phyloP scores from a whole-genome alignment of 2,329 filamentous ascomycete species.

The Aureobasidium sp. region DNA sequence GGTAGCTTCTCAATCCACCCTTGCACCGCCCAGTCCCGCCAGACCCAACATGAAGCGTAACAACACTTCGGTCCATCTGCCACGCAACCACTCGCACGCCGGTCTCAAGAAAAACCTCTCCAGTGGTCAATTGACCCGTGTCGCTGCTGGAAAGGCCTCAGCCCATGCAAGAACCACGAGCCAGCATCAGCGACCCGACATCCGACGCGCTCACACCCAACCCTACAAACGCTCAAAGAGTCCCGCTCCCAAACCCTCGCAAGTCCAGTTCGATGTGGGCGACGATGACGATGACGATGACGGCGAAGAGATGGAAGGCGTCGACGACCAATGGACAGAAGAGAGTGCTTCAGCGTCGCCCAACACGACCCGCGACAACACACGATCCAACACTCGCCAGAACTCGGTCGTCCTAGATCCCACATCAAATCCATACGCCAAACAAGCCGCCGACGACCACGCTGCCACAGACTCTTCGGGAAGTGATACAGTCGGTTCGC shows the following conservation, averaged over 20 bases:
- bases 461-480: not conserved
- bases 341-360: constrained; percentile 21
- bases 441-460: not conserved
- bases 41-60: constrained; percentile 36
- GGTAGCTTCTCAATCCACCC: constrained; percentile 3
- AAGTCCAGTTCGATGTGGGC: constrained; percentile 37
- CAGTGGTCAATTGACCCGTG: constrained; percentile 35
- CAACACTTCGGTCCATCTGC: constrained; percentile 34
- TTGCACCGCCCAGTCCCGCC: constrained; percentile 27
- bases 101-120: constrained; percentile 31
- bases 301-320: constrained; percentile 21
- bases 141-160: constrained; percentile 30
- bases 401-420: constrained; percentile 21
- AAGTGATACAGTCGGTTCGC: not conserved
- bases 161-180: constrained; percentile 21
- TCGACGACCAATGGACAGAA: constrained; percentile 22
- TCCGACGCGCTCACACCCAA: constrained; percentile 18
- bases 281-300: constrained; percentile 23
- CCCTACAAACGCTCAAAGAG: constrained; percentile 21
- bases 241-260: constrained; percentile 30
- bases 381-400: constrained; percentile 20
- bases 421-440: constrained; percentile 15
- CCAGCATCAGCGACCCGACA: constrained; percentile 20
- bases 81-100: constrained; percentile 30
- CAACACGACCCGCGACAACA: constrained; percentile 20